Evolutionary conservation across 306 rosid species (phyloP).

Genomic region (Pterocarpus macrocarpus): DNA sequence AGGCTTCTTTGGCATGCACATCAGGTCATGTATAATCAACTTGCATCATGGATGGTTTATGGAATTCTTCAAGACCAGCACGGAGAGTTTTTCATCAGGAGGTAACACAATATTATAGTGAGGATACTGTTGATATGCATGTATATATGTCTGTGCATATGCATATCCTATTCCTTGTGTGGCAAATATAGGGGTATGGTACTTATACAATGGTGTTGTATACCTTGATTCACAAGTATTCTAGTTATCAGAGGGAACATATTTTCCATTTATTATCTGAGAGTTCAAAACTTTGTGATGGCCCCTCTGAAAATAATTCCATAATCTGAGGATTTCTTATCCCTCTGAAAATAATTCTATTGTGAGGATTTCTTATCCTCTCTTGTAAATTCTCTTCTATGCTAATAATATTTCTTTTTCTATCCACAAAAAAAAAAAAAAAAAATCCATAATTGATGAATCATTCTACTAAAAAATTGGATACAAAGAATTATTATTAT

Average conservation of each 20-base stretch:
- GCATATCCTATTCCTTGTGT: constrained; percentile 21
- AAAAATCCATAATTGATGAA: no score
- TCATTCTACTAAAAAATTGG: no score
- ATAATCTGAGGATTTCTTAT: no score
- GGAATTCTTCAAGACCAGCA: constrained; percentile 95
- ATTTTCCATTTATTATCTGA: constrained; percentile 12
- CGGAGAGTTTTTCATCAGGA: constrained; percentile 88
- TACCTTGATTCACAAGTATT: constrained; percentile 34
- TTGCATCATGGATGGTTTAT: constrained; percentile 96
- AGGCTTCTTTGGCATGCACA: constrained; percentile 99
- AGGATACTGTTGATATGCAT: constrained; percentile 31
- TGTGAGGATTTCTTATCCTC: no score
- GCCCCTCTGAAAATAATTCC: no score
- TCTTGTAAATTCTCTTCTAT: no score
- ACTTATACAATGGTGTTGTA: neutral
- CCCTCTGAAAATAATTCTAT: no score
- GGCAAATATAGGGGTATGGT: constrained; percentile 25
- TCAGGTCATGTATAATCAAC: constrained; percentile 96
- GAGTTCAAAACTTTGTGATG: neutral
- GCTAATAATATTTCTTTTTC: no score
- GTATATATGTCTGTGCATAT: neutral
- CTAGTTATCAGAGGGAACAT: neutral
- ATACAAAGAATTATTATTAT: no score
- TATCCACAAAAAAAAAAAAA: no score
- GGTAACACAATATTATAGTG: constrained; percentile 57